Evolutionary conservation across 2,329 filamentous ascomycete genomes (phyloP), one percentile per base, ranked within the genome.

Genomic region (Botrytis squamosa): DNA sequence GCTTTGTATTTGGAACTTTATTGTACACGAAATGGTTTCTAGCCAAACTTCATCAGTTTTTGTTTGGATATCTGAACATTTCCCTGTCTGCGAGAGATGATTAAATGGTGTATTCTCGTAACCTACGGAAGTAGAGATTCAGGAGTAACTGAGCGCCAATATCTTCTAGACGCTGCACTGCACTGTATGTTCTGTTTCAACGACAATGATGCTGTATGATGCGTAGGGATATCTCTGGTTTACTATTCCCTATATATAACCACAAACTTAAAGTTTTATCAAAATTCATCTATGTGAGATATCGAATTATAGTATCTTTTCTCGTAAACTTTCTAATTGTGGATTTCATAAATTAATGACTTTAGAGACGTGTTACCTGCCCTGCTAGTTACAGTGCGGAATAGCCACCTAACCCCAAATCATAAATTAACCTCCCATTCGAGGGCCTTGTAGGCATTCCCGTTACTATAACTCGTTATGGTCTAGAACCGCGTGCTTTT

Each of bases 271-370:
- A 33, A 29, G 33, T 70, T 60, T 62, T 22, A 12, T n/a, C 38
- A 46, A 40, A n/a, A 63, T 46, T 60, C 52, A 70, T 62, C n/a
- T 40, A 70, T 25, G n/a, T 60, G 38, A 70, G 38, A 57, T 62
- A 70, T 25, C 29, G 68, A 52, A 52, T 67, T 67, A 67, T 46
- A 67, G 62, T 44, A 67, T 52, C 36, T 57, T 62, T 46, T 22
- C 68, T 70, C 38, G 40, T 44, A 60, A 62, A 16, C 20, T 46
- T 70, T 36, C 33, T 57, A 68, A 42, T 49, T 16, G 36, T 55
- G 65, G 46, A 68, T 22, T 57, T 42, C 38, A 33, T 57, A 68
- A 42, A 68, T 68, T 55, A 55, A 29, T 55, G 49, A 68, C 36
- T 68, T 68, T 22, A 38, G 42, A 66, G 42, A 66, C 36, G 65